Conservation (phyloP, 2,329 filamentous ascomycete species). For the Albophoma yamanashiensis region DNA sequence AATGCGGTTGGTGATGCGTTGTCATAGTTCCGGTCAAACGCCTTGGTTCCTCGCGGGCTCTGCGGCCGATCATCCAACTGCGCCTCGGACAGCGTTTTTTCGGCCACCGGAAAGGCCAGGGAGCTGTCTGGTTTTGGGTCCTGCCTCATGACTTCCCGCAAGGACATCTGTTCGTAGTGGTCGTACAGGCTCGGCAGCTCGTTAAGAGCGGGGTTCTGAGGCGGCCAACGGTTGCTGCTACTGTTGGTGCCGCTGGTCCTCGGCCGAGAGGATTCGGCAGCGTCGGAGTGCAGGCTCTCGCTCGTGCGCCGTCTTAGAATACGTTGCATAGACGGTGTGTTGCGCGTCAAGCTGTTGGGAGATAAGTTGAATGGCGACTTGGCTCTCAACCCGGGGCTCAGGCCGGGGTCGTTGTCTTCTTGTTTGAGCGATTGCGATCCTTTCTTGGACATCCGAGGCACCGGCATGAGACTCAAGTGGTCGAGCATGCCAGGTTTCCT, state of each 20-base stretch:
- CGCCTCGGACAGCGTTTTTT: background rate
- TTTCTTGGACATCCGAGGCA: constrained; percentile 16
- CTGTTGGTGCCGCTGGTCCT: constrained; percentile 17
- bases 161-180: constrained; percentile 47
- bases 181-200: constrained; percentile 42
- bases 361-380: constrained; percentile 30
- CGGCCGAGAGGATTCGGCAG: constrained; percentile 10
- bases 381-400: constrained; percentile 24
- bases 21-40: constrained; percentile 5
- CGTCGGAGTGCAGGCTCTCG: background rate
- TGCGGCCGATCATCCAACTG: background rate
- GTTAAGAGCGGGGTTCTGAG: constrained; percentile 15
- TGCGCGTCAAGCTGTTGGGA: constrained; percentile 19
- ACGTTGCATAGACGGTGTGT: constrained; percentile 13
- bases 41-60: constrained; percentile 2
- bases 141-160: constrained; percentile 28
- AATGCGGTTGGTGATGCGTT: constrained; percentile 9
- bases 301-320: constrained; percentile 15
- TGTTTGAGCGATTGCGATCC: constrained; percentile 4
- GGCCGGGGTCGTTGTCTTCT: constrained; percentile 10
- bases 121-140: constrained; percentile 5
- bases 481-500: constrained; percentile 40
- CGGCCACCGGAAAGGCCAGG: background rate
- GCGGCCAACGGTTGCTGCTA: constrained; percentile 11
- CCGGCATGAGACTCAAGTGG: constrained; percentile 30